phyloP scores from a whole-genome alignment of 2,329 filamentous ascomycete genomes.

The Paraconiothyrium brasiliense region DNA sequence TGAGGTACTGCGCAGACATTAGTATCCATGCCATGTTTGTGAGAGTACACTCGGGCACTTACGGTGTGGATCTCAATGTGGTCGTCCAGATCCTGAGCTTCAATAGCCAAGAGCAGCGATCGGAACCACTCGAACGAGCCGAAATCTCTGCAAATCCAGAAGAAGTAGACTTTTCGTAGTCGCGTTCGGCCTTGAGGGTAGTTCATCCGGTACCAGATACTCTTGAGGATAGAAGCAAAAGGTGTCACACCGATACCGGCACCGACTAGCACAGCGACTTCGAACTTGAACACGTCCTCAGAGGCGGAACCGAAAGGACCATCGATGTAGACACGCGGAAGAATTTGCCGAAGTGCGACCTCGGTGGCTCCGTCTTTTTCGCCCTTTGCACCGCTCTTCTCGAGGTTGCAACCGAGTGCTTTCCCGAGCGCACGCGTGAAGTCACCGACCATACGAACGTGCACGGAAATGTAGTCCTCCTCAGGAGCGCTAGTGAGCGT shows the following conservation, averaged over 20 bases:
- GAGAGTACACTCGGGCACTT: slow-evolving; percentile 30
- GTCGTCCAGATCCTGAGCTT: slow-evolving; percentile 84
- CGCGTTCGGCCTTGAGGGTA: slow-evolving; percentile 82
- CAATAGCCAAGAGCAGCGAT: slow-evolving; percentile 82
- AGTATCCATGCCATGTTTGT: not conserved
- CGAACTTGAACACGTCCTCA: slow-evolving; percentile 82
- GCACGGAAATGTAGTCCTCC: slow-evolving; percentile 89
- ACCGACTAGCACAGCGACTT: slow-evolving; percentile 61
- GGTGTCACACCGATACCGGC: slow-evolving; percentile 63
- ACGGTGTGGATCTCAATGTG: slow-evolving; percentile 86
- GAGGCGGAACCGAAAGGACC: slow-evolving; percentile 87
- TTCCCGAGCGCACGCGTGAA: slow-evolving; percentile 77
- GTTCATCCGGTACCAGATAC: slow-evolving; percentile 94
- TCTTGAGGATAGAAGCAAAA: slow-evolving; percentile 71
- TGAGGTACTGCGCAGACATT: slow-evolving; percentile 68
- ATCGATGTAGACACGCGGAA: slow-evolving; percentile 83
- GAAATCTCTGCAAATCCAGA: slow-evolving; percentile 91
- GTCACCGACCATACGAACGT: slow-evolving; percentile 83
- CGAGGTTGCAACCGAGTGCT: slow-evolving; percentile 79
- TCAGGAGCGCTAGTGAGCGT: slow-evolving; percentile 87
- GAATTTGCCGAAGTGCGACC: slow-evolving; percentile 75
- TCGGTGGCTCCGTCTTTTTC: slow-evolving; percentile 69
- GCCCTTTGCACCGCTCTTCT: slow-evolving; percentile 60
- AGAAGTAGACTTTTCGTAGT: slow-evolving; percentile 88
- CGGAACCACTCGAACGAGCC: slow-evolving; percentile 91